A percentile compares a stretch with the other conserved stretches of the same genome.
Conservation (phyloP, 768 basidiomycete species). For the Tricholoma flavovirens region DNA sequence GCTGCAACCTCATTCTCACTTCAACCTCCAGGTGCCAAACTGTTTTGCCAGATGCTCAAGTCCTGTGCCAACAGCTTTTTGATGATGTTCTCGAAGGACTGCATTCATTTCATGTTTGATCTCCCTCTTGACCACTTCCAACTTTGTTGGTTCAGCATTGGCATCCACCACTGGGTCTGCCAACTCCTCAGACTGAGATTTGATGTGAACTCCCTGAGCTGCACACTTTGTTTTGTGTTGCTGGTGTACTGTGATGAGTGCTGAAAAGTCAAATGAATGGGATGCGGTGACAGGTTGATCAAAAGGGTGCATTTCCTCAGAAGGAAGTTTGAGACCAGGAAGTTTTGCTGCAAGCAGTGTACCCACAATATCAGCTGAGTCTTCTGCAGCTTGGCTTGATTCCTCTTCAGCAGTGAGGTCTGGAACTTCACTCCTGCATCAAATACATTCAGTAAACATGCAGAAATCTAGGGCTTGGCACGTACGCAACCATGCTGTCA, state of each 20-base stretch:
- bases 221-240: not conserved
- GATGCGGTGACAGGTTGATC: not conserved
- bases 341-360: not conserved
- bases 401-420: not conserved
- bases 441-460: not conserved
- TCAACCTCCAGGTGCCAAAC: not conserved
- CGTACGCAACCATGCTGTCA: not conserved
- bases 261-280: not conserved
- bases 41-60: not conserved
- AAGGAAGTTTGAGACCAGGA: not conserved
- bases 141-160: not conserved
- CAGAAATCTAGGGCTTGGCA: not conserved
- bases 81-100: not conserved
- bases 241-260: not conserved
- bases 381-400: not conserved
- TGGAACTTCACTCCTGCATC: not conserved
- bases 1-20: not conserved
- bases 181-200: not conserved
- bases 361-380: not conserved
- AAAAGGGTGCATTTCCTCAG: not conserved
- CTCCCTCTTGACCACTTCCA: not conserved
- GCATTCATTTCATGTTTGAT: not conserved
- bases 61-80: not conserved
- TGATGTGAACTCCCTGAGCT: not conserved
- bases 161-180: not conserved